These are phyloP conservation scores for Termitomyces sp. DNA, from an alignment of 768 basidiomycete species.

Conservation along the genomic window DNA sequence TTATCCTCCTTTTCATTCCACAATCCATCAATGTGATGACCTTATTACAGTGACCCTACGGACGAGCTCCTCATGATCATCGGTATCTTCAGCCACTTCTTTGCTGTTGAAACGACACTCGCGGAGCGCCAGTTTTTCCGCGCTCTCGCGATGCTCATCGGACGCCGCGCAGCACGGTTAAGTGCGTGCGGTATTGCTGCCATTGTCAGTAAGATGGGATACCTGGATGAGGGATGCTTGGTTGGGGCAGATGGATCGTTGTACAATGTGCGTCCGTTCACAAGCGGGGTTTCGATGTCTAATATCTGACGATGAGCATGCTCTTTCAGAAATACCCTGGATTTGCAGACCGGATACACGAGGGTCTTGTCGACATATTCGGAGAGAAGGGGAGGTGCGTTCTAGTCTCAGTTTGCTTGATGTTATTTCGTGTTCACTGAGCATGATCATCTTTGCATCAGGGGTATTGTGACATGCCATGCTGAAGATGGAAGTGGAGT, in stretches of 20 bases:
- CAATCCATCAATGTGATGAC: not conserved
- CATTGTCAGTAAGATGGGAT: conserved; percentile 91
- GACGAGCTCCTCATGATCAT: conserved; percentile 96
- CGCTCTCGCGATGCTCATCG: conserved; percentile 84
- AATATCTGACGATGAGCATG: not conserved
- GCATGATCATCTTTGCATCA: conserved; percentile 14
- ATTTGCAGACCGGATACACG: conserved; percentile 89
- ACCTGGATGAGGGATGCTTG: conserved; percentile 83
- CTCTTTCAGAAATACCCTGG: conserved; percentile 86
- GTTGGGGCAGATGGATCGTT: conserved; percentile 94
- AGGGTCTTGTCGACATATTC: conserved; percentile 91
- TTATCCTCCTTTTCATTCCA: not conserved
- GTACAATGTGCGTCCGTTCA: conserved; percentile 69
- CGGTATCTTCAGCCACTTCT: conserved; percentile 97
- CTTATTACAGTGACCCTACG: conserved; percentile 70
- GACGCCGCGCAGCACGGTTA: conserved; percentile 82
- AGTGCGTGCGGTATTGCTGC: conserved; percentile 96
- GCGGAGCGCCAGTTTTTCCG: conserved; percentile 98
- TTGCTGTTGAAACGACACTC: conserved; percentile 91
- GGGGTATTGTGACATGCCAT: conserved; percentile 72
- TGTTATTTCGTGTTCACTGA: not conserved
- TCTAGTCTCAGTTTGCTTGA: not conserved
- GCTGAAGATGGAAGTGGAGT: conserved; percentile 94
- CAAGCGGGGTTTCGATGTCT: not conserved
- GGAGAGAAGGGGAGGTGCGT: conserved; percentile 90